A percentile compares a stretch with the other conserved stretches of the same genome.
Conservation (phyloP, 108 stramenopile species). For the Skeletonema grethae region DNA sequence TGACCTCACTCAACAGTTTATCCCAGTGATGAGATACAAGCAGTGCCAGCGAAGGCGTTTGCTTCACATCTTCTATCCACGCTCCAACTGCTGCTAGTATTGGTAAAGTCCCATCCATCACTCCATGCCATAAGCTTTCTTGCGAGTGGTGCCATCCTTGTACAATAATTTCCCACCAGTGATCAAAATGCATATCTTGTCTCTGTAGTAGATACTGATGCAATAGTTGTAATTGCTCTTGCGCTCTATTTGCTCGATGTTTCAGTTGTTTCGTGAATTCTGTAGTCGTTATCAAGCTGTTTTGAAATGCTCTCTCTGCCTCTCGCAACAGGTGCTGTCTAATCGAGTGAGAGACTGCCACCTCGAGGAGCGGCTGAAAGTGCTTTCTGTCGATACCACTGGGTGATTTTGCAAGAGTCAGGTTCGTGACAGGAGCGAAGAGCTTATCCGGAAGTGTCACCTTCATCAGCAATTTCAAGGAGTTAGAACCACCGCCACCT, state of each 20-base stretch:
- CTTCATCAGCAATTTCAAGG: conserved; percentile 20
- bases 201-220: conserved; percentile 21
- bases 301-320: conserved; percentile 21
- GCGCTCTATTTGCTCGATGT: conserved; percentile 13
- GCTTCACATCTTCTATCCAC: conserved; percentile 37
- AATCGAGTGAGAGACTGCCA: conserved; percentile 22
- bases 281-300: conserved; percentile 25
- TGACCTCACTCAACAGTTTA: conserved; percentile 15
- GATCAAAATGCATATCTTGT: conserved; percentile 38
- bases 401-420: conserved; percentile 22
- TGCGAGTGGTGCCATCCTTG: conserved; percentile 34
- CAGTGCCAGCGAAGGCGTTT: conserved; percentile 19
- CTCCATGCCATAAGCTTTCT: conserved; percentile 24
- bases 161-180: conserved; percentile 23
- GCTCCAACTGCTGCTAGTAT: conserved; percentile 15
- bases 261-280: conserved; percentile 18
- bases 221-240: conserved; percentile 24
- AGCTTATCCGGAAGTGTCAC: conserved; percentile 28
- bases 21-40: conserved; percentile 33
- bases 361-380: conserved; percentile 33
- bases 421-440: conserved; percentile 22
- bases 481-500: neutral
- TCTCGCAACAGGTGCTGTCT: conserved; percentile 36
- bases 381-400: conserved; percentile 41
- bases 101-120: conserved; percentile 26